Evolutionary conservation across 441 rosid genomes (phyloP), one percentile per base, ranked within the genome.

Genomic region (Dalechampia spathulata): DNA sequence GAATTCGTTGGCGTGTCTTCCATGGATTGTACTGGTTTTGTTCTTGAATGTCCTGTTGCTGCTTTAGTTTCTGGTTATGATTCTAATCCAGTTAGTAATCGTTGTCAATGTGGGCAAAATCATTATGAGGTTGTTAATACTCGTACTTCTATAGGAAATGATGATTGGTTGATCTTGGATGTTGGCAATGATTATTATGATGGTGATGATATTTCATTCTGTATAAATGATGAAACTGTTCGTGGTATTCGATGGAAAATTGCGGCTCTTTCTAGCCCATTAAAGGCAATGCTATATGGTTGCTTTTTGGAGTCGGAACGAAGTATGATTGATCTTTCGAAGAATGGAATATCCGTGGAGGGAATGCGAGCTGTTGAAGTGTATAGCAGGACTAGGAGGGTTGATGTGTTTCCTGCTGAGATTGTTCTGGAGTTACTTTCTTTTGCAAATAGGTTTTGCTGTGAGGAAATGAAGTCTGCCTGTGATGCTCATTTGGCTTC

Each of bases 391-490:
- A 85, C 76, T 5, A 81, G 68, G 27, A 76, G 72, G 65, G 64
- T 90, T 58, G 71, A 62, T 67, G 66, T 55, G 22, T 80, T 81
- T 45, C 61, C 75, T 43, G 79, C 84, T 19, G 51, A 53, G 25
- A 66, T 81, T 56, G 78, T 87, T 67, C 76, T 94, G 70, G 98
- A 94, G 77, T 79, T 94, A 15, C 88, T 94, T 52, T 72, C 79
- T 38, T 86, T 94, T 21, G 85, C 96, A 0, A 87, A 83, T 59
- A 73, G 75, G 67, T 93, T 87, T 65, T 93, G 99, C 56, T 93
- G 99, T 7, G 90, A 87, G 38, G 87, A 84, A 64, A 57, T 94
- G 84, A 94, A 90, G 73, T 73, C 83, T 1, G 73, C 73, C 57
- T 94, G 99, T 49, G 98, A 90, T 66, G 58, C 76, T 38, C 73